Base-by-base conservation (phyloP, 2,329 filamentous ascomycete species). In the Ophiostoma ulmi region DNA sequence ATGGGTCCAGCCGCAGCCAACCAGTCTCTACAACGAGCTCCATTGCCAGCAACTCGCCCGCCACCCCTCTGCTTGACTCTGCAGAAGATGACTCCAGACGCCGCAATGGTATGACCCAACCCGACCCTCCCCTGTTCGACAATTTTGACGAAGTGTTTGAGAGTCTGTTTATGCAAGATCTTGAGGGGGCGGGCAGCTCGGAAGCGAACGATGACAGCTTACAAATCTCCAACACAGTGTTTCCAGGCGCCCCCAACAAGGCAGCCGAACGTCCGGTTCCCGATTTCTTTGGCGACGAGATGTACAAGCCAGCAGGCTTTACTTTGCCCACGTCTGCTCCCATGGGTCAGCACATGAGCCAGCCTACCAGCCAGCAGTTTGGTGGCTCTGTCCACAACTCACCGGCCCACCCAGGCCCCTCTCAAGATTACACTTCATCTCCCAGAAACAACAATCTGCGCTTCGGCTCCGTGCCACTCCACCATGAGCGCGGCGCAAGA, bases 261-360 rank as follows among this genome's bases (percentile, higher is more conserved):
- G 86, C 44, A 20, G 44, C 97, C 74, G 90, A 93, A 75, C 86
- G 93, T 71, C 95, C 93, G 0, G 92, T 95, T 81, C 94, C 93
- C 22, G 93, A 96, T 77, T 86, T 92, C 68, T 94, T 91, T 77
- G 86, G 88, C 76, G 94, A 97, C 78, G 92, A 95, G 78, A 85
- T 97, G 0, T 97, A 92, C 83, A 93, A 90, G 75, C 90, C 91
- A 0, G 86, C 89, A 72, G 83, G 82, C 72, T 83, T 83, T 44
- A 8, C 8, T 20, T 83, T 89, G 76, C 86, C 86, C 0, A 84
- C 87, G 0, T 81, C 87, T 5, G 81, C 87, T 3, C 83, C 85
- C 13, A 65, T 65, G 63, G 3, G 20, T 4, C 63, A 65, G 35
- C 63, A 65, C 20, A 83, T 97, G 11, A 89, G 93, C 75, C 91